These are phyloP conservation scores for Kodamaea anthophila DNA, from an alignment of 1,139 yeast species.

Conservation along the genomic window DNA sequence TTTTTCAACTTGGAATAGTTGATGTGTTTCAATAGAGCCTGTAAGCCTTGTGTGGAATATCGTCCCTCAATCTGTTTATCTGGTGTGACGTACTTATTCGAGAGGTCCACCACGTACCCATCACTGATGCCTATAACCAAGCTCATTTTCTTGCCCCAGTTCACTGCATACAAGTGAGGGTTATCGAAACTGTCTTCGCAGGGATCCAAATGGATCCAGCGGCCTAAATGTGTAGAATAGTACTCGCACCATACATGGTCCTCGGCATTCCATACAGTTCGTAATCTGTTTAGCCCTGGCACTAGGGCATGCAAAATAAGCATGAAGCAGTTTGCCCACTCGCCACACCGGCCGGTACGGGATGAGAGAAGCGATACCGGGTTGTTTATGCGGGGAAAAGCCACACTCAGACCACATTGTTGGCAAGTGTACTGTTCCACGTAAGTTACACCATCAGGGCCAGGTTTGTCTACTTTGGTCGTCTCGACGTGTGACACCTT, in stretches of 20 bases:
- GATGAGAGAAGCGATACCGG: slow-evolving; percentile 57
- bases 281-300: slow-evolving; percentile 18
- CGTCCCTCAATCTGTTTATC: slow-evolving; percentile 48
- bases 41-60: slow-evolving; percentile 18
- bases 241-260: slow-evolving; percentile 98
- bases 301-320: slow-evolving; percentile 58
- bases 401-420: slow-evolving; percentile 38
- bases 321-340: slow-evolving; percentile 86
- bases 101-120: slow-evolving; percentile 61
- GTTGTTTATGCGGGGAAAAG: slow-evolving; percentile 74
- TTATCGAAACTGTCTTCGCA: slow-evolving; percentile 85
- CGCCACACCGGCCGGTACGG: slow-evolving; percentile 84
- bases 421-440: slow-evolving; percentile 61
- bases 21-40: slow-evolving; percentile 20
- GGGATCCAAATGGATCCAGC: slow-evolving; percentile 88
- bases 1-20: slow-evolving; percentile 34
- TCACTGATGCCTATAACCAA: slow-evolving; percentile 67
- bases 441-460: slow-evolving; percentile 27
- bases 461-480: slow-evolving; percentile 12
- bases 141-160: slow-evolving; percentile 95
- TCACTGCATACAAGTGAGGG: slow-evolving; percentile 67
- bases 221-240: slow-evolving; percentile 49
- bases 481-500: slow-evolving; percentile 11
- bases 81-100: slow-evolving; percentile 58
- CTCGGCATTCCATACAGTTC: slow-evolving; percentile 85